Percentiles rank a stretch among this genome's conserved stretches.
These are phyloP conservation scores for Macrolepiota dolichaula DNA, from an alignment of 768 basidiomycete species.

Conservation along the genomic window DNA sequence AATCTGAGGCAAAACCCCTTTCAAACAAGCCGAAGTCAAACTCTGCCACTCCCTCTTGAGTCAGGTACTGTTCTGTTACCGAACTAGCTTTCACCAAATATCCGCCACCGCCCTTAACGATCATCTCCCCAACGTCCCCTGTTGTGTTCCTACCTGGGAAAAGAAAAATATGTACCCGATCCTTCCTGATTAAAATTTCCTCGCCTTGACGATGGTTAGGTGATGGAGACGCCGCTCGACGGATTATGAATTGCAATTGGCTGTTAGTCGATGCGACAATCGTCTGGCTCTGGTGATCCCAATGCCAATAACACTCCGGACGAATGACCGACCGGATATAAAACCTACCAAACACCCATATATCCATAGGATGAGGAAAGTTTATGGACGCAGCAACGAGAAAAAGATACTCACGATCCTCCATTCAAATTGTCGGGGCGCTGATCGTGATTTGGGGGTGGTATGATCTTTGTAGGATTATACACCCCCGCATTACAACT, in stretches of 20 bases:
- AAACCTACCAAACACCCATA: background rate
- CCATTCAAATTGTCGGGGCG: background rate
- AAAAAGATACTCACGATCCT: background rate
- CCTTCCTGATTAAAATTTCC: background rate
- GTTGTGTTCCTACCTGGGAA: background rate
- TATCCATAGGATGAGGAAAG: background rate
- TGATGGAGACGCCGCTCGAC: background rate
- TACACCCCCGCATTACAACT: background rate
- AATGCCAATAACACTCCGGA: background rate
- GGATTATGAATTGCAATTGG: background rate
- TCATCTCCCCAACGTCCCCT: background rate
- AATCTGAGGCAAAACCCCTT: too few relatives aligned
- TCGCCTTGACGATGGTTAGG: background rate
- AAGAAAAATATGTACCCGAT: background rate
- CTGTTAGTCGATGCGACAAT: background rate
- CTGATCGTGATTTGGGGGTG: background rate
- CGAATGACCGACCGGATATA: background rate
- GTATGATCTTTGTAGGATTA: background rate
- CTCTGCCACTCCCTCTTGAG: background rate
- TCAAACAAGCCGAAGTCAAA: too few relatives aligned
- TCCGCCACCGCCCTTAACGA: background rate
- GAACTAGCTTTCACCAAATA: background rate
- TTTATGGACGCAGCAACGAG: background rate
- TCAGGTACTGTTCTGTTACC: background rate
- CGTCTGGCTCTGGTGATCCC: background rate